Base-by-base conservation (phyloP, 306 rosid genomes). In the Quercus bicolor region DNA sequence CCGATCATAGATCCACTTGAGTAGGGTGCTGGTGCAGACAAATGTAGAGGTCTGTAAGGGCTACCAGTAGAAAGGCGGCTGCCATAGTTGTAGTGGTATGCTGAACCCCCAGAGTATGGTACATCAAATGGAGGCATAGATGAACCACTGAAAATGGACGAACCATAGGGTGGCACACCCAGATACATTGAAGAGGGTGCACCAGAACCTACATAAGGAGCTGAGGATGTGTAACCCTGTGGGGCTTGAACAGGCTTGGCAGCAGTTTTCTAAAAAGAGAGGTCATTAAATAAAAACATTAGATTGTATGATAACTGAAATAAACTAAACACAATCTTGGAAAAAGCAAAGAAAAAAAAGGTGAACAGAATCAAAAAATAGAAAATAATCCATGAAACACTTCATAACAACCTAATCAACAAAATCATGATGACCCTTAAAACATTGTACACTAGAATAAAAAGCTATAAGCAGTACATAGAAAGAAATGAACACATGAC, bases 81-180 rank as follows among this genome's bases (percentile, higher is more conserved):
- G 43, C 93, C 88, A 33, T 93, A 93, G 79, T 91, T 96, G 90
- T 96, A 96, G 80, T 90, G 99, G 75, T 96, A 93, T 29, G 98
- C 97, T 34, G 99, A 91, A 69, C 97, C 98, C 82, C 96, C 97
- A 29, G 94, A 84, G 87, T 86, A 96, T 23, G 98, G 98, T 77
- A 93, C 91, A 61, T 96, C 99, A 78, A 89, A 96, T 4, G 99
- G 93, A 80, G 98, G 97, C 72, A 91, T 85, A 26, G 99, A 82
- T 34, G 99, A 88, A 33, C 98, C 96, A 68, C 91, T 93, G 88
- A 95, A 91, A 18, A 95, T 77, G 80, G 98, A 95, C 60, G 98
- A 89, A 14, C 99, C 98, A 34, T 93, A 95, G 11, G 99, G 98
- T 14, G 98, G 98, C 77, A 93, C 96, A 55, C 94, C 90, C 60